Conservation (phyloP, 208 protist genomes). For the Crithidia thermophila region DNA sequence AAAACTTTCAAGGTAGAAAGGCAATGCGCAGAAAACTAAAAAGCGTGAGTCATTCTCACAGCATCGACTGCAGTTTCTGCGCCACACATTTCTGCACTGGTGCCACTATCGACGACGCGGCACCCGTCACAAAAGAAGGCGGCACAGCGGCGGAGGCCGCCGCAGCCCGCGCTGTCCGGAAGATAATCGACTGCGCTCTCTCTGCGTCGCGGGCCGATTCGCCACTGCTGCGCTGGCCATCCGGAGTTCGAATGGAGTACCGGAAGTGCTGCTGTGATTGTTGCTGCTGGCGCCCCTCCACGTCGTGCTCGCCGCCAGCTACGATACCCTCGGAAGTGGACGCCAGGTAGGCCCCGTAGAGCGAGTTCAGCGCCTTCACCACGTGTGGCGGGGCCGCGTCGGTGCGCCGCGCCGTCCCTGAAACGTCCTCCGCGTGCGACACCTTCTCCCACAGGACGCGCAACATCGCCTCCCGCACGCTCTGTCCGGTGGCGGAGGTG, state of each 20-base stretch:
- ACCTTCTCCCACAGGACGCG: conserved; percentile 31
- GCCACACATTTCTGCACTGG: not conserved
- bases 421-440: conserved; percentile 1
- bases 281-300: too few relatives aligned
- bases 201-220: not conserved
- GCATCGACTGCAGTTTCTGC: conserved; percentile 16
- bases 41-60: conserved; percentile 5
- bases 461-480: conserved; percentile 20
- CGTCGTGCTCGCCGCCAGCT: not conserved
- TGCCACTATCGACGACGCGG: conserved; percentile 5
- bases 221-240: too few relatives aligned
- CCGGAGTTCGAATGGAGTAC: too few relatives aligned
- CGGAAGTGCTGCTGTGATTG: too few relatives aligned
- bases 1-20: too few relatives aligned
- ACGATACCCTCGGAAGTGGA: not conserved
- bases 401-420: not conserved
- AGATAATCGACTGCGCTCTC: not conserved
- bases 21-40: too few relatives aligned
- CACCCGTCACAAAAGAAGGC: conserved; percentile 15
- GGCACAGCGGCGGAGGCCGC: not conserved
- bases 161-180: not conserved
- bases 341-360: conserved; percentile 12
- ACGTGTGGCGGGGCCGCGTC: conserved; percentile 1
- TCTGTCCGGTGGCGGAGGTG: conserved; percentile 15
- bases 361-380: not conserved